Evolutionary conservation across 1,139 yeast genomes (phyloP), one percentile per base, ranked within the genome.

Genomic region (Torulaspora pretoriensis): DNA sequence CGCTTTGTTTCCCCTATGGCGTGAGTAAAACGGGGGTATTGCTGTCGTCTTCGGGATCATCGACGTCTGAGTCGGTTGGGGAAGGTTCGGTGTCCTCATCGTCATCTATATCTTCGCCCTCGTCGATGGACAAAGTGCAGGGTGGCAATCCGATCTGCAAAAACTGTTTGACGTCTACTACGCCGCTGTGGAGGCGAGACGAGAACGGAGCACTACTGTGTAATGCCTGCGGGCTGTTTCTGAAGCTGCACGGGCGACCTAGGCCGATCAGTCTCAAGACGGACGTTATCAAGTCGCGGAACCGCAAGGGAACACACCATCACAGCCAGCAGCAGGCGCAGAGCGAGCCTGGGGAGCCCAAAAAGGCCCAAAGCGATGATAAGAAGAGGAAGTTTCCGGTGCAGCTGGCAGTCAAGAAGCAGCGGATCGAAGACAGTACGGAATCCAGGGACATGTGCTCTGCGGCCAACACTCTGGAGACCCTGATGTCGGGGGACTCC

Each of bases 131-230:
- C 16, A 34, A 22, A 8, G 16, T 29, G 26, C 27, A 35, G 27
- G 25, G 29, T 8, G 30, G 30, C 13, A 24, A 36, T 28, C 90
- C 96, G 1, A 76, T 83, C 17, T 90, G 97, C 65, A 87, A 84
- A 55, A 90, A 90, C 65, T 90, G 97, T 68, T 78, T 83, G 57
- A 90, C 97, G 4, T 85, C 87, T 49, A 89, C 92, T 1, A 90
- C 97, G 1, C 97, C 97, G 0, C 71, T 90, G 23, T 90, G 97
- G 97, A 75, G 97, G 65, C 74, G 97, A 55, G 96, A 89, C 65
- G 96, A 89, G 61, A 78, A 85, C 13, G 97, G 97, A 12, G 94
- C 87, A 55, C 95, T 88, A 12, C 74, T 90, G 42, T 90, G 97
- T 65, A 90, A 90, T 68, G 97, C 97, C 3, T 90, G 97, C 69